These are phyloP conservation scores for Chamaecrista fasciculata DNA, from an alignment of 306 rosid species.

Conservation along the genomic window DNA sequence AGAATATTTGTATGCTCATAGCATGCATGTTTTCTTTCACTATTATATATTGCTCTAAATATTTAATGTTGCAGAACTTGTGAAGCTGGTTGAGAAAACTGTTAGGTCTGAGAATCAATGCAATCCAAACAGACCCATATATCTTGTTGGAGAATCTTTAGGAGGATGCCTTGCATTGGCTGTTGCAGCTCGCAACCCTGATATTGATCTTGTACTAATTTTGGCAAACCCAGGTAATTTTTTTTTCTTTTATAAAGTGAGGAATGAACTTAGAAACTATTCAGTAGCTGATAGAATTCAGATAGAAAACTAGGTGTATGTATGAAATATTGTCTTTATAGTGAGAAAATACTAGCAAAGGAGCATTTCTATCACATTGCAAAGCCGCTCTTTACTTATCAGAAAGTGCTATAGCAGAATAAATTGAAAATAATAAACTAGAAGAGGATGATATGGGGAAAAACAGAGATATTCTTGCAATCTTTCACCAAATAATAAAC, in stretches of 20 bases:
- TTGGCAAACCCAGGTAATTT: conserved; percentile 77
- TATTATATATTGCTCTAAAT: conserved; percentile 13
- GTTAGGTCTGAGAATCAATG: conserved; percentile 49
- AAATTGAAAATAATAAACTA: no score
- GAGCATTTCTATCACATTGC: no score
- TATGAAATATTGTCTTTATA: no score
- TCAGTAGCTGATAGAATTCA: neutral
- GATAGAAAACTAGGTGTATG: no score
- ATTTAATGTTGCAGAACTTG: conserved; percentile 50
- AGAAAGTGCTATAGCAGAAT: no score
- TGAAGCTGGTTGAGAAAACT: conserved; percentile 69
- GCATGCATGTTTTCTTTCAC: conserved; percentile 6
- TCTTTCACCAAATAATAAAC: no score
- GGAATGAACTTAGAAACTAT: conserved; percentile 10
- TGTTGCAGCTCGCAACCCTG: conserved; percentile 75
- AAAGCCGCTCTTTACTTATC: no score
- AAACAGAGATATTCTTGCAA: no score
- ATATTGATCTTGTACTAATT: conserved; percentile 78
- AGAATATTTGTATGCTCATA: neutral
- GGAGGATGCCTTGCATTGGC: conserved; percentile 89
- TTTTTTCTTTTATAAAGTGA: conserved; percentile 5
- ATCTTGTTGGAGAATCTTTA: conserved; percentile 80
- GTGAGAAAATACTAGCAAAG: no score
- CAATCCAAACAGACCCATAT: conserved; percentile 73
- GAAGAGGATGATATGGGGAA: no score